These are phyloP conservation scores for Beauveria asiatica DNA, from an alignment of 2,329 filamentous ascomycete genomes.

Conservation along the genomic window DNA sequence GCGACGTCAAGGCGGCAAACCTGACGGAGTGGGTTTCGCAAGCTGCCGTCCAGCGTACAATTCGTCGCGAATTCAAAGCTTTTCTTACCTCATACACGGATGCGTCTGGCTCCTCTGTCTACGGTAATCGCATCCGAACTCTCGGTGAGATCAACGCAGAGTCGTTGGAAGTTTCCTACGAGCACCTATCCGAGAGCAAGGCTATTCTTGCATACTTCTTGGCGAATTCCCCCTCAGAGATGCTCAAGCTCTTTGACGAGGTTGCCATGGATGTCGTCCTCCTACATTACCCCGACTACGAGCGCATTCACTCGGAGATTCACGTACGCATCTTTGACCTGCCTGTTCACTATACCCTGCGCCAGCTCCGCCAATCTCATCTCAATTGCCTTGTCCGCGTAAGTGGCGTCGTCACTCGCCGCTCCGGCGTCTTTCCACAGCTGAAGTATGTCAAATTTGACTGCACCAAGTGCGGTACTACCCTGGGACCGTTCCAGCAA, in stretches of 20 bases:
- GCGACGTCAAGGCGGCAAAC: constrained; percentile 87
- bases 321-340: constrained; percentile 95
- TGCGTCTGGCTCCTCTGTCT: constrained; percentile 80
- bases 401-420: constrained; percentile 86
- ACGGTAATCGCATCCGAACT: constrained; percentile 86
- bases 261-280: constrained; percentile 95
- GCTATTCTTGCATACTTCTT: constrained; percentile 93
- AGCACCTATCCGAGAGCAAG: constrained; percentile 82
- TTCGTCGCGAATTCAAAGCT: constrained; percentile 93
- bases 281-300: constrained; percentile 94
- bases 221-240: constrained; percentile 89
- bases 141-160: constrained; percentile 97
- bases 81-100: constrained; percentile 97
- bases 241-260: constrained; percentile 91
- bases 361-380: constrained; percentile 89
- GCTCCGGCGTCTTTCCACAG: constrained; percentile 93
- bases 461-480: constrained; percentile 85
- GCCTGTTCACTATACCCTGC: constrained; percentile 88
- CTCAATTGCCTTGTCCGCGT: constrained; percentile 93
- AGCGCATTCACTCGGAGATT: constrained; percentile 94
- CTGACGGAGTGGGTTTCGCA: constrained; percentile 93
- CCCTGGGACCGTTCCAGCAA: constrained; percentile 91
- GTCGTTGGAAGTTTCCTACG: constrained; percentile 91
- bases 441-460: constrained; percentile 98
- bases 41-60: constrained; percentile 81